These are phyloP conservation scores for Lipomyces japonicus DNA, from an alignment of 805 yeast species.

Conservation along the genomic window DNA sequence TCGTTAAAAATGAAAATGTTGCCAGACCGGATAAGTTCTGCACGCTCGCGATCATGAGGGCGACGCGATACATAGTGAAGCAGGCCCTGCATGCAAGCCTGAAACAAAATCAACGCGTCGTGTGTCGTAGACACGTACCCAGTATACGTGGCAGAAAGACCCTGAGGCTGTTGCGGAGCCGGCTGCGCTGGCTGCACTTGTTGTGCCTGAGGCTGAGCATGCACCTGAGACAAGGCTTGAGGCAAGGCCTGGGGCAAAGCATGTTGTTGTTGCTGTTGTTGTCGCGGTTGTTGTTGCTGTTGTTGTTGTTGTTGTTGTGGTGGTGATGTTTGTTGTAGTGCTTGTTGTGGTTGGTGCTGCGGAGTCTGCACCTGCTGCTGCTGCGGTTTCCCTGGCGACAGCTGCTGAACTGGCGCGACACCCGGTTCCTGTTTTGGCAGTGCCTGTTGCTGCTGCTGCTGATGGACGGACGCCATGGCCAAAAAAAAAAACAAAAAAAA, in stretches of 20 bases:
- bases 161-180: conserved; percentile 19
- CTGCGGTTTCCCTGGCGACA: not conserved
- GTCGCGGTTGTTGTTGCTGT: not conserved
- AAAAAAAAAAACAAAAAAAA: too few species aligned
- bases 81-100: conserved; percentile 64
- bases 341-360: too few species aligned
- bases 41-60: conserved; percentile 76
- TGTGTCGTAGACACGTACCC: conserved; percentile 79
- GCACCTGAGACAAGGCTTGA: not conserved
- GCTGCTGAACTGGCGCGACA: not conserved
- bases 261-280: not conserved
- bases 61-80: conserved; percentile 66
- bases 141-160: conserved; percentile 49
- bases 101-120: conserved; percentile 78
- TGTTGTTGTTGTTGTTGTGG: not conserved
- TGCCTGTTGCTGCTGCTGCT: not conserved
- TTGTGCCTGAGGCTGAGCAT: not conserved
- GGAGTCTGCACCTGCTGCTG: too few species aligned
- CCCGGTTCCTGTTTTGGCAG: not conserved
- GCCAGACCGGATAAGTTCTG: conserved; percentile 64
- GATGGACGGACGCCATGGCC: too few species aligned
- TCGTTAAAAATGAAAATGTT: conserved; percentile 82
- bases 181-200: not conserved
- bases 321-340: too few species aligned
- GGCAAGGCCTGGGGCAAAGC: not conserved